Conservation (phyloP, 2,329 filamentous ascomycete species). For the Myriosclerotinia curreyana region DNA sequence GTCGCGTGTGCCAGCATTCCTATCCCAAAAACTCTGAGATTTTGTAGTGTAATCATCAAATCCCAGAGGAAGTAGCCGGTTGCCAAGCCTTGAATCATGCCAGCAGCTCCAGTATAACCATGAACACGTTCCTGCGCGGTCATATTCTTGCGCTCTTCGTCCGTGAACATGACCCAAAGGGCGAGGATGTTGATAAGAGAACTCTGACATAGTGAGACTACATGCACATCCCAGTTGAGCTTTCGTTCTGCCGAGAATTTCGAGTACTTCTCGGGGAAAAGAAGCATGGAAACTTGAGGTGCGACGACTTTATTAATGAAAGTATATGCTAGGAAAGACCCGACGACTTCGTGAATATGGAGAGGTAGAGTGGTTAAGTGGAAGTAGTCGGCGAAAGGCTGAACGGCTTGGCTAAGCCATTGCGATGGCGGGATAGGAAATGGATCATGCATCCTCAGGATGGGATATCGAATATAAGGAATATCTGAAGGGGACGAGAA, state of each 20-base stretch:
- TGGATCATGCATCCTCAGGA: conserved; percentile 50
- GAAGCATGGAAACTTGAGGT: conserved; percentile 58
- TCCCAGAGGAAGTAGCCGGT: conserved; percentile 86
- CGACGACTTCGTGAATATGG: conserved; percentile 73
- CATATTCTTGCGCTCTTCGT: conserved; percentile 66
- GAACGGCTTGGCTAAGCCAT: conserved; percentile 49
- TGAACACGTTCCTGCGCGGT: conserved; percentile 66
- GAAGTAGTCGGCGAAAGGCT: conserved; percentile 62
- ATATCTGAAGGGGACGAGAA: conserved; percentile 7
- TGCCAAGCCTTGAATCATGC: conserved; percentile 73
- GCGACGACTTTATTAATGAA: conserved; percentile 64
- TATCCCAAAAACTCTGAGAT: conserved; percentile 62
- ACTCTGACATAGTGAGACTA: conserved; percentile 79
- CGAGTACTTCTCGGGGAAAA: conserved; percentile 64
- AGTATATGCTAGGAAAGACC: conserved; percentile 66
- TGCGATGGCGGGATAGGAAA: conserved; percentile 61
- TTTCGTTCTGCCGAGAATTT: conserved; percentile 58
- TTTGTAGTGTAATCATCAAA: conserved; percentile 63
- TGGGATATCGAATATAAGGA: conserved; percentile 1
- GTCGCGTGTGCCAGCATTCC: conserved; percentile 70
- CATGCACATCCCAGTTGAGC: conserved; percentile 82
- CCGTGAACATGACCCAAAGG: conserved; percentile 68
- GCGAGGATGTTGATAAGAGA: conserved; percentile 67
- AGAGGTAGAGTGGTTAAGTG: conserved; percentile 64
- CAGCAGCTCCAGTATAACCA: conserved; percentile 71